Percentiles rank a stretch among this genome's conserved stretches.
phyloP scores from a whole-genome alignment of 2,329 filamentous ascomycete genomes.

The Ophioceras dolichostomum region DNA sequence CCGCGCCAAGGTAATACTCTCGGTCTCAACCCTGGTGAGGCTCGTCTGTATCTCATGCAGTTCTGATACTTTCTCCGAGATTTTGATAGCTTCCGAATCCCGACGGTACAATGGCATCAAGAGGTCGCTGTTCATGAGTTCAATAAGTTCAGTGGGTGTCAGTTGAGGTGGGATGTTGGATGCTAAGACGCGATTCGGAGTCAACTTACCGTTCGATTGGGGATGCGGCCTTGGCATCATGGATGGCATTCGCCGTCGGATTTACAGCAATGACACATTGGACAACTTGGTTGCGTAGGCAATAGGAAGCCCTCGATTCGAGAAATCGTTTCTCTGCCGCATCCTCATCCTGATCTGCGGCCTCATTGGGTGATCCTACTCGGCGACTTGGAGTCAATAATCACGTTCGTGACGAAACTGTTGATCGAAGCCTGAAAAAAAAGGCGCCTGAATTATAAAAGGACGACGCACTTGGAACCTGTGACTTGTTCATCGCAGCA shows the following conservation, averaged over 20 bases:
- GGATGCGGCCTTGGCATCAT: conserved; percentile 50
- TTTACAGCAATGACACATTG: conserved; percentile 59
- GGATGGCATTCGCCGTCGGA: conserved; percentile 66
- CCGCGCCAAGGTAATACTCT: conserved; percentile 41
- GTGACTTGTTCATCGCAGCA: no score
- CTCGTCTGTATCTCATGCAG: conserved; percentile 37
- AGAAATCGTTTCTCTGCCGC: conserved; percentile 54
- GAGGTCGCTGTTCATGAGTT: conserved; percentile 56
- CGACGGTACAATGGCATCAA: conserved; percentile 53
- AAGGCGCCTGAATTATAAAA: no score
- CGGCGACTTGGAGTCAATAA: neutral
- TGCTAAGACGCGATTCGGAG: no score
- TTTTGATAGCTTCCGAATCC: conserved; percentile 51
- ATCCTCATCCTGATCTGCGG: conserved; percentile 30
- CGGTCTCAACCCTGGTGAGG: conserved; percentile 43
- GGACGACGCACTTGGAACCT: no score
- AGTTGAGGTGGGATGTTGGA: no score
- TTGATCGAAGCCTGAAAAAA: neutral
- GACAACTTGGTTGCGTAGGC: conserved; percentile 55
- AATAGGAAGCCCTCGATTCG: conserved; percentile 57
- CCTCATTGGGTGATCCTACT: neutral
- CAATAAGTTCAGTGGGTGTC: no score
- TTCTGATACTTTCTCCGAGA: conserved; percentile 46
- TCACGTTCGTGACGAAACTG: neutral
- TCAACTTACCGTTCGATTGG: conserved; percentile 54